Evolutionary conservation across 345 rosid genomes (phyloP).

Genomic region (Eucalyptus sideroxylon): DNA sequence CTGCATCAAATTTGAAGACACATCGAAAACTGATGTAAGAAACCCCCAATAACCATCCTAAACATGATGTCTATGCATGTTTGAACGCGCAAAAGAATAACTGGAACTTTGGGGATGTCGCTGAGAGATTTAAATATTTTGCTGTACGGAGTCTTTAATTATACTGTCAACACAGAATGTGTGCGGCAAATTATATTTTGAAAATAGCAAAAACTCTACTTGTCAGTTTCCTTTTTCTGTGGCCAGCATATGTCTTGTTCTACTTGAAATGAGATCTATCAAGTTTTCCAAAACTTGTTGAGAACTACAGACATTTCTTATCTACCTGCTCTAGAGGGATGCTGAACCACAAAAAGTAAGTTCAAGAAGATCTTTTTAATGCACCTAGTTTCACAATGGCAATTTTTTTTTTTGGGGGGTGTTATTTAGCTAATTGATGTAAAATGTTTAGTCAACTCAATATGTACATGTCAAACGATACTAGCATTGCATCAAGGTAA

Average conservation of each 20-base stretch:
- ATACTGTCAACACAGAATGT: background rate
- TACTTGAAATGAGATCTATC: background rate
- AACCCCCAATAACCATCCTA: background rate
- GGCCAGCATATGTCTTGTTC: background rate
- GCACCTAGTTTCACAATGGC: background rate
- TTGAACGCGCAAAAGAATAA: background rate
- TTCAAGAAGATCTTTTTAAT: background rate
- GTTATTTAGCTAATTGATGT: background rate
- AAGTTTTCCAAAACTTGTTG: background rate
- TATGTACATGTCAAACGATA: background rate
- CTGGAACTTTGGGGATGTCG: background rate
- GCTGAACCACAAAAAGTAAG: background rate
- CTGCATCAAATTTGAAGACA: constrained; percentile 36
- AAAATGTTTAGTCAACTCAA: background rate
- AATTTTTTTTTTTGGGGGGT: background rate
- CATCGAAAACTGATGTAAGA: background rate
- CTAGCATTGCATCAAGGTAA: background rate
- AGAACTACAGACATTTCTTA: background rate
- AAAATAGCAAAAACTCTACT: background rate
- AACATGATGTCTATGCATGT: background rate
- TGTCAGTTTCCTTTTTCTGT: background rate
- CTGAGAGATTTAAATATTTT: background rate
- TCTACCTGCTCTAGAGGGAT: background rate
- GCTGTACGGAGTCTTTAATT: background rate
- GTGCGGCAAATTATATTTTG: background rate